Evolutionary conservation across 352 stramenopile genomes (phyloP), one percentile per base, ranked within the genome.

Genomic region (Pythium brachiatum): DNA sequence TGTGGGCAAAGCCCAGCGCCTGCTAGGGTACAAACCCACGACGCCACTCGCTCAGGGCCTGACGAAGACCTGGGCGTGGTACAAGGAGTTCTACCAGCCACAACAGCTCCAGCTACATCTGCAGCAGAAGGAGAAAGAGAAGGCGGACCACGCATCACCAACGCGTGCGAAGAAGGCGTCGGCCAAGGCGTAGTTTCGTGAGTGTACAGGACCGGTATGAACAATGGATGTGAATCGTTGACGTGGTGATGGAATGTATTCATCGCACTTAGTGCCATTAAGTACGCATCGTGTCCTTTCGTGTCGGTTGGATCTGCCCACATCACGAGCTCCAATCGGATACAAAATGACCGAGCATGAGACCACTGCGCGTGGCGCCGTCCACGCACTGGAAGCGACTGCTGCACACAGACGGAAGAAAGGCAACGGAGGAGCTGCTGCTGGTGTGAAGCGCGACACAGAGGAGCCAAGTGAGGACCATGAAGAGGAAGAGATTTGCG

Each of bases 1-100:
- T 73, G 96, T 99, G 26, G 90, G 83, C 50, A 99, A 99, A 79
- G 97, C 97, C 7, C 67, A 89, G 20, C 66, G 73, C 21, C 64
- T 99, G 56, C 76, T 99, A 16, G 97, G 94, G 12, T 99, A 99
- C 68, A 78, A 93, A 54, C 96, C 96, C 3, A 94, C 82, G 53
- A 96, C 98, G 31, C 69, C 89, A 13, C 96, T 99, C 59, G 83
- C 89, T 46, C 83, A 98, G 16, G 97, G 97, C 25, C 97, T 99
- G 34, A 48, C 73, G 48, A 91, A 90, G 73, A 98, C 95, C 7
- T 97, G 94, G 53, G 74, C 92, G 31, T 99, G 96, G 96, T 99
- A 99, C 75, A 73, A 83, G 1, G 59, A 81, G 47, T 83, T 85
- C 23, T 88, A 88, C 70, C 60, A 51, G 96, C 36, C 36, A 3